A percentile compares a stretch with the other conserved stretches of the same genome.
Evolutionary conservation across 805 yeast genomes (phyloP).

Genomic region (Cyberlindnera meyerae): DNA sequence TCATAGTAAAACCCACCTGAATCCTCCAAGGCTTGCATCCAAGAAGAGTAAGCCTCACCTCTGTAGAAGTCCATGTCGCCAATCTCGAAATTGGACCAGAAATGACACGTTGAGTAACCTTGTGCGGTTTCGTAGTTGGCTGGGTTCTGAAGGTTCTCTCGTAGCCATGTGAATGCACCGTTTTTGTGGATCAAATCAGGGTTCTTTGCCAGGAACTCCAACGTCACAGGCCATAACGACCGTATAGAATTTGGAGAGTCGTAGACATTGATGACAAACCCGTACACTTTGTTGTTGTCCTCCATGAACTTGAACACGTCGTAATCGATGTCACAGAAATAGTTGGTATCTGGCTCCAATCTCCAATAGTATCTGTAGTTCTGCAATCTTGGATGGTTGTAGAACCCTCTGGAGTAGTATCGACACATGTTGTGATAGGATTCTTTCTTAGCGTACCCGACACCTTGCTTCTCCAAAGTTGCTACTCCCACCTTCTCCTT

Average conservation of each 20-base stretch:
- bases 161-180: constrained; percentile 60
- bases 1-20: constrained; percentile 85
- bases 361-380: constrained; percentile 76
- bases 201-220: constrained; percentile 49
- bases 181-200: constrained; percentile 56
- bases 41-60: constrained; percentile 56
- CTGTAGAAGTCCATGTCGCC: constrained; percentile 80
- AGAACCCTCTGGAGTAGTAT: constrained; percentile 63
- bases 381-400: constrained; percentile 54
- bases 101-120: constrained; percentile 66
- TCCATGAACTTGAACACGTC: constrained; percentile 75
- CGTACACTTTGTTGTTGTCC: constrained; percentile 63
- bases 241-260: constrained; percentile 63
- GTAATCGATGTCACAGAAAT: constrained; percentile 64
- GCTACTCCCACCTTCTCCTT: constrained; percentile 38
- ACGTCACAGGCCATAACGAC: constrained; percentile 66
- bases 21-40: constrained; percentile 59
- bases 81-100: constrained; percentile 88
- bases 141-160: constrained; percentile 52
- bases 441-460: constrained; percentile 53
- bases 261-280: constrained; percentile 63
- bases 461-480: constrained; percentile 35
- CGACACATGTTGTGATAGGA: constrained; percentile 87
- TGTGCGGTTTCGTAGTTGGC: constrained; percentile 35
- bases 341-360: constrained; percentile 68